Conservation (phyloP, 305 asterid species). For the Plantago coronopus region DNA sequence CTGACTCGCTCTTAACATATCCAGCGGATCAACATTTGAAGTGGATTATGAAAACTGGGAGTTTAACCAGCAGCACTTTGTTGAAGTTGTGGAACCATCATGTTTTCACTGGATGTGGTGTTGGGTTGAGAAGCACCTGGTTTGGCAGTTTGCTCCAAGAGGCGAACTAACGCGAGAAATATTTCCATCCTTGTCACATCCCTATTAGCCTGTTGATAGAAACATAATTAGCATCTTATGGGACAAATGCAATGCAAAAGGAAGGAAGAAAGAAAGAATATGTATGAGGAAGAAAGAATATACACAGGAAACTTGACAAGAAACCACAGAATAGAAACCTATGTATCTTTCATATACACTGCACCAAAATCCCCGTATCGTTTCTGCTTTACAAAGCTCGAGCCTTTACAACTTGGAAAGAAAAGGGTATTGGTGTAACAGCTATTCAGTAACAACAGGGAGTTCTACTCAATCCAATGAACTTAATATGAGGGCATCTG, state of each 20-base stretch:
- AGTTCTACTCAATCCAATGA: neutral
- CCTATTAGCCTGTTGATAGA: constrained; percentile 55
- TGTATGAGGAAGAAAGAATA: neutral
- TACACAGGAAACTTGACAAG: neutral
- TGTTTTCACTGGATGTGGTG: constrained; percentile 24
- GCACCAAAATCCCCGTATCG: neutral
- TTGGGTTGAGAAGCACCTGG: constrained; percentile 28
- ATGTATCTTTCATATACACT: neutral
- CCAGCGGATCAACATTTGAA: constrained; percentile 22
- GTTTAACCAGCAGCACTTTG: constrained; percentile 25
- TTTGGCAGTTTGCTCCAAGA: constrained; percentile 59
- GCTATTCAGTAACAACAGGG: neutral
- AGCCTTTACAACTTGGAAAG: neutral
- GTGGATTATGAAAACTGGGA: neutral
- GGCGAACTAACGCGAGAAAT: constrained; percentile 68
- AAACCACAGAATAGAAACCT: neutral
- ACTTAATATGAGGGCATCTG: neutral
- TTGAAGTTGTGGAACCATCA: constrained; percentile 33
- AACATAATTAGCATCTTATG: neutral
- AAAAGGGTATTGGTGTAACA: neutral
- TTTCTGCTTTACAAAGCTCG: neutral
- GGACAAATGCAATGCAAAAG: neutral
- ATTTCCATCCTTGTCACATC: constrained; percentile 81
- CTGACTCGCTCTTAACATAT: constrained; percentile 46
- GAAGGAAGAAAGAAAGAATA: neutral